Conservation (phyloP, 768 basidiomycete genomes). For the Lactarius deliciosus region DNA sequence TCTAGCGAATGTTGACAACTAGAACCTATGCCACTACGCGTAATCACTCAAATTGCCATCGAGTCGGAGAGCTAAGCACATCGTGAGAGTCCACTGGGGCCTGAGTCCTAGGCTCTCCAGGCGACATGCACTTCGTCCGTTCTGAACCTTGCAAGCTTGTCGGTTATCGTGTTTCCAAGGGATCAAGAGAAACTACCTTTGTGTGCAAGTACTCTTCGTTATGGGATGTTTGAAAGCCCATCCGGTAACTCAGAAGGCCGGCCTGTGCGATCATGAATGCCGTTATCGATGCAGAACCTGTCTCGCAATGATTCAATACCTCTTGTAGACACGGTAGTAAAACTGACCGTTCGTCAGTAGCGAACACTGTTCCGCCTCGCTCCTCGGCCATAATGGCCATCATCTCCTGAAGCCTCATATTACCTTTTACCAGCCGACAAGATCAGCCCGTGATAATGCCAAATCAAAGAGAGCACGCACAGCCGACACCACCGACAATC, state of each 20-base stretch:
- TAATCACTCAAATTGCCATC: not conserved
- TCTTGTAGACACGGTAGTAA: not conserved
- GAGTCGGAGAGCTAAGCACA: not conserved
- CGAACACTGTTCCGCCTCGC: constrained; percentile 85
- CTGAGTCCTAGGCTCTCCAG: constrained; percentile 61
- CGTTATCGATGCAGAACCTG: constrained; percentile 97
- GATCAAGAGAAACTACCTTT: constrained; percentile 55
- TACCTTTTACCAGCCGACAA: constrained; percentile 51
- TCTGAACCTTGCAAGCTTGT: constrained; percentile 61
- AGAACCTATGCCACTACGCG: not conserved
- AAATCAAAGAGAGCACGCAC: constrained; percentile 49
- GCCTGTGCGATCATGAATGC: constrained; percentile 99
- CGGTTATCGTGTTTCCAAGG: constrained; percentile 2
- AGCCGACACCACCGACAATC: constrained; percentile 99
- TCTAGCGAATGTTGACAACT: constrained; percentile 46
- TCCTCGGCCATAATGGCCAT: constrained; percentile 97
- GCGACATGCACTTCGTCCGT: constrained; percentile 93
- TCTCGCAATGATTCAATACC: not conserved
- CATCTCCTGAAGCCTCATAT: constrained; percentile 94
- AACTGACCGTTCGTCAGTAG: constrained; percentile 88
- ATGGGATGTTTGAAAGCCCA: constrained; percentile 83
- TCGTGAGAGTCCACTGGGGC: constrained; percentile 6
- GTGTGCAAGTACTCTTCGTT: constrained; percentile 83
- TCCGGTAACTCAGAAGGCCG: constrained; percentile 85
- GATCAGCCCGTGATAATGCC: not conserved